Conservation (phyloP, 768 basidiomycete species). For the Saitozyma podzolica region DNA sequence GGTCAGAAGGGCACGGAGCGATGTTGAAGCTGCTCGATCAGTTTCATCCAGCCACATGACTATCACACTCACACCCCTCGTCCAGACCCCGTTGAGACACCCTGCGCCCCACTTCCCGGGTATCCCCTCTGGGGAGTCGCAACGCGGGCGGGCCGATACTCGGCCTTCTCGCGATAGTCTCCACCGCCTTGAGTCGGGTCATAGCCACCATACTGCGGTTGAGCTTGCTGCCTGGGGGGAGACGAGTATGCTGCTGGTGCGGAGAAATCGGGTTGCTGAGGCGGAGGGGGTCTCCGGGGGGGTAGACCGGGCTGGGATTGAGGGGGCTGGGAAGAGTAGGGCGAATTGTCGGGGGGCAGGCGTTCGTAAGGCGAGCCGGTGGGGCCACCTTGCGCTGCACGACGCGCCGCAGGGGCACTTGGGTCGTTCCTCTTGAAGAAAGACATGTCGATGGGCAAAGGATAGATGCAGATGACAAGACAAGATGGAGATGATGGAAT, state of each 20-base stretch:
- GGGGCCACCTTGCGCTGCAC: constrained; percentile 16
- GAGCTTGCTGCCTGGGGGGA: constrained; percentile 7
- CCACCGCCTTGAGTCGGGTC: constrained; percentile 9
- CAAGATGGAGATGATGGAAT: too few species aligned
- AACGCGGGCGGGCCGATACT: constrained; percentile 23
- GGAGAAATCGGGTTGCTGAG: constrained; percentile 2
- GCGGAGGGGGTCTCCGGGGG: constrained; percentile 18
- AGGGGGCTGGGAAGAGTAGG: constrained; percentile 25
- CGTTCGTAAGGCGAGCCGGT: constrained; percentile 35
- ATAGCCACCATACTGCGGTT: constrained; percentile 3
- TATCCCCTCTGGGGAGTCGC: constrained; percentile 17
- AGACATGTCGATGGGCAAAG: constrained; percentile 28
- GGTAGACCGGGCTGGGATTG: constrained; percentile 18
- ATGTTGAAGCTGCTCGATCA: constrained; percentile 53
- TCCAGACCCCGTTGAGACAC: constrained; percentile 13
- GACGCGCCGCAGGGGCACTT: constrained; percentile 38
- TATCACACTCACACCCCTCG: constrained; percentile 32
- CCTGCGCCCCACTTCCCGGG: constrained; percentile 11
- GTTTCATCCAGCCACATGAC: neutral
- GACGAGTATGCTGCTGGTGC: neutral
- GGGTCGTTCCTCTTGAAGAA: constrained; percentile 48
- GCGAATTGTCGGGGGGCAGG: constrained; percentile 32
- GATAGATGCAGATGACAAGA: neutral
- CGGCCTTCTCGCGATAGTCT: constrained; percentile 34
- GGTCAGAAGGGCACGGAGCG: constrained; percentile 63